These are phyloP conservation scores for Lactifluus pinguis DNA, from an alignment of 768 basidiomycete species.

Conservation along the genomic window DNA sequence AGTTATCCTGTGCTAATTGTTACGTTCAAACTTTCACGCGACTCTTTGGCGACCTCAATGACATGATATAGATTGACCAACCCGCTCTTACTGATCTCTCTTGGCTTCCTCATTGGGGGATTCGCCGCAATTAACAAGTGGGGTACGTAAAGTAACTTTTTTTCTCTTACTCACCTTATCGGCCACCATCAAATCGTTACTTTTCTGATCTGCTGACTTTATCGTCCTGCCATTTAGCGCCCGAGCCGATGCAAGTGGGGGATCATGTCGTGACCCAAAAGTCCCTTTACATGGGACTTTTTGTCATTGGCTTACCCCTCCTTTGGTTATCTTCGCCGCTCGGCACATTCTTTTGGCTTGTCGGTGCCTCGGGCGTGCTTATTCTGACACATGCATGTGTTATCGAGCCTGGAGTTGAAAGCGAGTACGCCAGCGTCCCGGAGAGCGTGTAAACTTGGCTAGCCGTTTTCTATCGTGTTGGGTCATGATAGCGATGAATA, in stretches of 20 bases:
- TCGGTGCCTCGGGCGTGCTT: conserved; percentile 76
- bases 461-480: background rate
- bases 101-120: conserved; percentile 85
- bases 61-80: conserved; percentile 58
- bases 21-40: background rate
- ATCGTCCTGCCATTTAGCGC: conserved; percentile 36
- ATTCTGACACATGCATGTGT: conserved; percentile 82
- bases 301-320: conserved; percentile 86
- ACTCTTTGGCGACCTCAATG: background rate
- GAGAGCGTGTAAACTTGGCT: conserved; percentile 36
- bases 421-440: conserved; percentile 79
- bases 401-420: conserved; percentile 92
- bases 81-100: conserved; percentile 69
- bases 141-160: conserved; percentile 40
- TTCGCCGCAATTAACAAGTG: conserved; percentile 85
- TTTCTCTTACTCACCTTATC: too few relatives aligned
- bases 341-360: conserved; percentile 87
- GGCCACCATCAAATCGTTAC: background rate
- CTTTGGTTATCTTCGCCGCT: conserved; percentile 73
- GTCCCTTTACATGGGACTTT: conserved; percentile 77
- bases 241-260: conserved; percentile 79
- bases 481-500: background rate
- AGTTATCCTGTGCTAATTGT: background rate
- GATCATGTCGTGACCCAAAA: conserved; percentile 82
- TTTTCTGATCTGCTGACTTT: background rate